A percentile compares a stretch with the other conserved stretches of the same genome.
Conservation (phyloP, 2,329 filamentous ascomycete genomes). For the Zelopaecilomyces penicillatus region DNA sequence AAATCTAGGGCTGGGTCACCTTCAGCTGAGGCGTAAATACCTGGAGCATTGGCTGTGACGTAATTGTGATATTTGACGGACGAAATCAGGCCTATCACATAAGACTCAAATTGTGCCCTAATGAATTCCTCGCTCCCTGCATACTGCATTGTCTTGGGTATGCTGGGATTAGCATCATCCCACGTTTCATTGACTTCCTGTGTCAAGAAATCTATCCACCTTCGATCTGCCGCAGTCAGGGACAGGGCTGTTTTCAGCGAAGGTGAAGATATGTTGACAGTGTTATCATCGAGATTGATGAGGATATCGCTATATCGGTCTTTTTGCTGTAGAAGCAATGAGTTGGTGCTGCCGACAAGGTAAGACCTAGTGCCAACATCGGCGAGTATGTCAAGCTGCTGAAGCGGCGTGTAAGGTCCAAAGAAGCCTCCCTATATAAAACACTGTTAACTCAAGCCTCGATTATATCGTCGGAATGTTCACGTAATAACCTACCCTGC, state of each 20-base stretch:
- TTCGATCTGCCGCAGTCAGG: slow-evolving; percentile 76
- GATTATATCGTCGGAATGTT: not conserved
- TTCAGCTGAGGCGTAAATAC: slow-evolving; percentile 60
- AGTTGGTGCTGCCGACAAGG: slow-evolving; percentile 94
- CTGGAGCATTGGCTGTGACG: slow-evolving; percentile 51
- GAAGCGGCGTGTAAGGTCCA: slow-evolving; percentile 90
- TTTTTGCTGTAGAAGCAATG: slow-evolving; percentile 82
- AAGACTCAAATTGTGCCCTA: slow-evolving; percentile 92
- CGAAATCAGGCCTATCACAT: slow-evolving; percentile 79
- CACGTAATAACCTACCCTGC: slow-evolving; percentile 51
- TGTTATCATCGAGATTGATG: slow-evolving; percentile 88
- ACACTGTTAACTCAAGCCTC: slow-evolving; percentile 9
- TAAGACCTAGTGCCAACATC: slow-evolving; percentile 95
- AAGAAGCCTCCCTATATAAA: slow-evolving; percentile 71
- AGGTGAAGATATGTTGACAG: slow-evolving; percentile 72
- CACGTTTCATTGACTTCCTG: slow-evolving; percentile 93
- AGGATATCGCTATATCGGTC: slow-evolving; percentile 94
- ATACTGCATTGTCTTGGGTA: slow-evolving; percentile 92
- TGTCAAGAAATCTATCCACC: slow-evolving; percentile 95
- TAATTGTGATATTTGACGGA: slow-evolving; percentile 83
- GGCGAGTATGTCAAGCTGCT: slow-evolving; percentile 88
- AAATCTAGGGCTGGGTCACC: slow-evolving; percentile 84
- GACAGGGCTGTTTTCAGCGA: slow-evolving; percentile 67
- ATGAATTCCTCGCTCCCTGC: slow-evolving; percentile 97
- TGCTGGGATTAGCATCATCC: slow-evolving; percentile 82